phyloP scores from a whole-genome alignment of 495 filamentous ascomycete species.

The Aspergillus sclerotioniger region DNA sequence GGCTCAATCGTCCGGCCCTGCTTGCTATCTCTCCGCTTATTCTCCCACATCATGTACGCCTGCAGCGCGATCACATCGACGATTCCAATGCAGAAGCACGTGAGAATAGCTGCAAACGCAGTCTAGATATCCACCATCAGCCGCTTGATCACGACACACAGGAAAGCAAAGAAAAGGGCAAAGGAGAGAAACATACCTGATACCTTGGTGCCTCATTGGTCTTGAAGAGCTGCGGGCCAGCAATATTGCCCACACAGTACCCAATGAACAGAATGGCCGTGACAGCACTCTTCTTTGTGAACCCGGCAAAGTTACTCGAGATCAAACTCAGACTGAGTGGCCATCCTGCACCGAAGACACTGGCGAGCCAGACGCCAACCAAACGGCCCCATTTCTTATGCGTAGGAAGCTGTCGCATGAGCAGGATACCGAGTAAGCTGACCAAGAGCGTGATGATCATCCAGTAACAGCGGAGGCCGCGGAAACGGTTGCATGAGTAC shows the following conservation, averaged over 20 bases:
- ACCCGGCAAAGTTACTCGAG: slow-evolving; percentile 60
- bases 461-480: slow-evolving; percentile 29
- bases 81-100: slow-evolving; percentile 8
- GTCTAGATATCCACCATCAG: neutral
- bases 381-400: slow-evolving; percentile 50
- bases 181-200: slow-evolving; percentile 17
- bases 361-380: slow-evolving; percentile 53
- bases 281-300: slow-evolving; percentile 59
- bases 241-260: slow-evolving; percentile 41
- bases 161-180: neutral
- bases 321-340: slow-evolving; percentile 56
- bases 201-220: slow-evolving; percentile 35
- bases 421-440: slow-evolving; percentile 53
- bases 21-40: slow-evolving; percentile 8
- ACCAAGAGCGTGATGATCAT: slow-evolving; percentile 31
- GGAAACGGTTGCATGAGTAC: slow-evolving; percentile 18
- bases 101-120: slow-evolving; percentile 12
- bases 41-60: slow-evolving; percentile 7
- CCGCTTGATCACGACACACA: neutral
- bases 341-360: slow-evolving; percentile 52
- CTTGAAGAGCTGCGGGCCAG: slow-evolving; percentile 38
- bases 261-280: slow-evolving; percentile 38
- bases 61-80: slow-evolving; percentile 1
- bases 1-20: slow-evolving; percentile 12
- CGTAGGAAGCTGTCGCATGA: slow-evolving; percentile 56